A percentile compares a stretch with the other conserved stretches of the same genome.
Conservation (phyloP, 768 basidiomycete species). For the Leccinellum rugosiceps region DNA sequence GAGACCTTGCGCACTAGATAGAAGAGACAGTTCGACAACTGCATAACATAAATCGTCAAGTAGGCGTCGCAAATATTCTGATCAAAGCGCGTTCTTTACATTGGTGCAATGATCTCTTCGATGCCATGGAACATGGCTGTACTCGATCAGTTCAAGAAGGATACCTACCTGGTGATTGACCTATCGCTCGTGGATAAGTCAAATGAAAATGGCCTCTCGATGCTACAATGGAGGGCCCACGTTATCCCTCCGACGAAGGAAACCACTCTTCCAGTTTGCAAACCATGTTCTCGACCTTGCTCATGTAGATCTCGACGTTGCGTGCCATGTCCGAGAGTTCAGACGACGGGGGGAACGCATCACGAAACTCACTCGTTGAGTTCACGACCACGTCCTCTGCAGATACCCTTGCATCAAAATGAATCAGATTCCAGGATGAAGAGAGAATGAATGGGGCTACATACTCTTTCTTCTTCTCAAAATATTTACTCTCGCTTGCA, state of each 20-base stretch:
- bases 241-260: not conserved
- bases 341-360: conserved; percentile 16
- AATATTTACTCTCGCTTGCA: conserved; percentile 10
- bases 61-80: too few relatives aligned
- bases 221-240: not conserved
- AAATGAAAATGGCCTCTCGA: not conserved
- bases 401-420: conserved; percentile 9
- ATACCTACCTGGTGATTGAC: too few relatives aligned
- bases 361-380: conserved; percentile 21
- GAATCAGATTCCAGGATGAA: not conserved
- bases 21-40: not conserved
- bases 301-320: conserved; percentile 24
- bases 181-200: not conserved
- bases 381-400: conserved; percentile 7
- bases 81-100: not conserved
- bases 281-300: conserved; percentile 24
- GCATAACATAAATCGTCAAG: too few relatives aligned
- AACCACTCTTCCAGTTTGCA: conserved; percentile 25
- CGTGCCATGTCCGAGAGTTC: conserved; percentile 5
- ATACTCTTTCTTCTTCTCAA: conserved; percentile 6
- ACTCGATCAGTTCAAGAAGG: too few relatives aligned
- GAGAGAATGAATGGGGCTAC: not conserved
- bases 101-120: not conserved
- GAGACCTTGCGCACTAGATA: too few relatives aligned
- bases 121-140: not conserved